Evolutionary conservation across 2,329 filamentous ascomycete genomes (phyloP), one percentile per base, ranked within the genome.

Genomic region (Neophaeococcomyces mojaviensis): DNA sequence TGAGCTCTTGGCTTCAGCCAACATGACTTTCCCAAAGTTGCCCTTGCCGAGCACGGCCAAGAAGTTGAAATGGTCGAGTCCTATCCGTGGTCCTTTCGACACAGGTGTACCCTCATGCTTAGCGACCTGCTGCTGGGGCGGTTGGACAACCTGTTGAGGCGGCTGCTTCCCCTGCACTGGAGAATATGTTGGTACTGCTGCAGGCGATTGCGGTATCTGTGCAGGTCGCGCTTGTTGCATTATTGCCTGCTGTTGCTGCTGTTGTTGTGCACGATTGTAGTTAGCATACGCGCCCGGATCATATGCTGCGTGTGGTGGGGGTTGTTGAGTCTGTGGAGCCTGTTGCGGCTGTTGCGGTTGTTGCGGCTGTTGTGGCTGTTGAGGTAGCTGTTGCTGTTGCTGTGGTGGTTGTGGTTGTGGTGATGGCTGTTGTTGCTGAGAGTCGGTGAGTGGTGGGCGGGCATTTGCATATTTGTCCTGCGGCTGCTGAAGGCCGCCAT

Each of bases 21-120:
- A 73, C 92, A 98, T 98, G 69, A 98, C 92, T 69, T 98, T 98
- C 66, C 92, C 92, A 63, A 98, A 98, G 69, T 98, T 98, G 71
- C 92, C 92, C 69, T 98, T 98, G 62, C 92, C 92, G 54, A 98
- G 79, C 44, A 98, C 92, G 54, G 94, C 90, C 55, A 98, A 76
- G 77, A 98, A 98, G 65, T 98, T 98, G 76, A 98, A 98, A 68
- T 98, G 89, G 63, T 98, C 94, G 37, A 98, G 73, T 15, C 92
- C 92, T 62, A 98, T 97, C 44, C 90, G 81, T 36, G 63, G 64
- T 43, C 61, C 56, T 34, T 66, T 64, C 26, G 52, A 47, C 20
- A 45, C 48, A 13, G 39, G 39, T 40, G 42, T 46, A 12, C 40
- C 39, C 13, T 46, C 38, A 26, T 56, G 53, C 20, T 55, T 52